Percentiles rank a stretch among this genome's conserved stretches.
Conservation (phyloP, 2,329 filamentous ascomycete genomes). For the Apiospora hydei region DNA sequence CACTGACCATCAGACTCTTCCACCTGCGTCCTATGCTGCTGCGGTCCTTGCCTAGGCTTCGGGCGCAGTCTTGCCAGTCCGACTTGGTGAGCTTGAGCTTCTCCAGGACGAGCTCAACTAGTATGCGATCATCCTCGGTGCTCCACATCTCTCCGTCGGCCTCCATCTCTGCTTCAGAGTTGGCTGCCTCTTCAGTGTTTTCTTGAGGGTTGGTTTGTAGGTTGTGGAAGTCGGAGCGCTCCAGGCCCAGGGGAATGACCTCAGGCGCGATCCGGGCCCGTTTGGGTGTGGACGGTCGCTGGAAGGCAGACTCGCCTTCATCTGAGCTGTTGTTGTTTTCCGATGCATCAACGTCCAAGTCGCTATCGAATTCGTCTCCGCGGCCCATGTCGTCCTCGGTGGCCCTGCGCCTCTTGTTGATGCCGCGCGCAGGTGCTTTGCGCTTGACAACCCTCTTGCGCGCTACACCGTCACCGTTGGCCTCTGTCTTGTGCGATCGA, state of each 20-base stretch:
- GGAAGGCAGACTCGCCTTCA: constrained; percentile 29
- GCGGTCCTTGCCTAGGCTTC: constrained; percentile 67
- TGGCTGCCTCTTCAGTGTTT: constrained; percentile 39
- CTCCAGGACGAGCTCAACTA: constrained; percentile 72
- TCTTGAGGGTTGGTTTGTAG: constrained; percentile 48
- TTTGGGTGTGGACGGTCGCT: constrained; percentile 58
- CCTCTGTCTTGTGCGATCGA: constrained; percentile 52
- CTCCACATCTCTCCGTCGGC: constrained; percentile 62
- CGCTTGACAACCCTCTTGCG: constrained; percentile 62
- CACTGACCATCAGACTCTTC: constrained; percentile 67
- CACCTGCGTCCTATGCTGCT: constrained; percentile 65
- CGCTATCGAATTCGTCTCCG: constrained; percentile 47
- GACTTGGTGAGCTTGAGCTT: constrained; percentile 70
- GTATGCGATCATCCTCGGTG: constrained; percentile 67
- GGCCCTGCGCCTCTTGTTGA: constrained; percentile 61
- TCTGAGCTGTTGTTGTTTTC: constrained; percentile 30
- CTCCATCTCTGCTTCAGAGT: constrained; percentile 51
- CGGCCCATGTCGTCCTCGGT: constrained; percentile 55
- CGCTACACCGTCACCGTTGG: constrained; percentile 40
- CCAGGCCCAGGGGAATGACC: constrained; percentile 65
- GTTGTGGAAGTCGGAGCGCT: constrained; percentile 64
- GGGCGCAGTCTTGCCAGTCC: constrained; percentile 73
- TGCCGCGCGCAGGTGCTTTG: constrained; percentile 49
- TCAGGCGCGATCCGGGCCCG: constrained; percentile 67
- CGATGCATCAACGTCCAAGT: constrained; percentile 37